Base-by-base conservation (phyloP, 352 stramenopile species). In the Globisporangium irregulare region DNA sequence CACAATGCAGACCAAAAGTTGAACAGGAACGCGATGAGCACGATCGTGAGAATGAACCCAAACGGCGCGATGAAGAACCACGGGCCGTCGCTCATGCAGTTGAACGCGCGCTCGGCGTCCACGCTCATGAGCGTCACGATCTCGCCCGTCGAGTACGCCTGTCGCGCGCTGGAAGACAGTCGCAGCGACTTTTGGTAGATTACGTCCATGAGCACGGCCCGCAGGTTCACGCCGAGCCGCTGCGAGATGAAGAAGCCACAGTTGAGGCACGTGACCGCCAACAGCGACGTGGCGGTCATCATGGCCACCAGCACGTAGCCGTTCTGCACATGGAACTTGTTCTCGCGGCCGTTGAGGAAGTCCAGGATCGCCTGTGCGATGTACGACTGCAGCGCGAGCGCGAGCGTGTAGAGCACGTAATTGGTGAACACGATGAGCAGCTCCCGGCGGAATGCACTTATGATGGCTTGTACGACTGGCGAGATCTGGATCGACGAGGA, bases 101-200 rank as follows among this genome's bases (percentile, higher is more conserved):
- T 50, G 48, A 77, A 78, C 2, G 73, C 15, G 25, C 73, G 73
- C 41, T 78, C 73, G 25, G 70, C 69, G 53, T 78, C 73, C 32
- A 76, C 73, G 15, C 46, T 55, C 22, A 70, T 64, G 43, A 78
- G 43, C 9, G 73, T 78, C 36, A 76, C 53, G 50, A 78, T 71
- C 36, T 76, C 66, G 12, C 73, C 66, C 1, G 70, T 73, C 27
- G 65, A 59, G 57, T 73, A 70, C 22, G n/a, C 22, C 27, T 67
- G 72, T 7, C 66, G 73, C 36, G 66, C 59, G 25, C 32, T 32
- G 10, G 59, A 46, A 22, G 73, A 77, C 7, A 78, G 46, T 4
- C 59, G 43, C 1, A 78, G 59, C 14, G 34, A 29, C 38, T 78
- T 78, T n/a, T 70, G 57, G 57, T 69, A 78, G 4, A 78, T 63